Conservation (phyloP, 495 filamentous ascomycete species). For the Podospora tetraspora region DNA sequence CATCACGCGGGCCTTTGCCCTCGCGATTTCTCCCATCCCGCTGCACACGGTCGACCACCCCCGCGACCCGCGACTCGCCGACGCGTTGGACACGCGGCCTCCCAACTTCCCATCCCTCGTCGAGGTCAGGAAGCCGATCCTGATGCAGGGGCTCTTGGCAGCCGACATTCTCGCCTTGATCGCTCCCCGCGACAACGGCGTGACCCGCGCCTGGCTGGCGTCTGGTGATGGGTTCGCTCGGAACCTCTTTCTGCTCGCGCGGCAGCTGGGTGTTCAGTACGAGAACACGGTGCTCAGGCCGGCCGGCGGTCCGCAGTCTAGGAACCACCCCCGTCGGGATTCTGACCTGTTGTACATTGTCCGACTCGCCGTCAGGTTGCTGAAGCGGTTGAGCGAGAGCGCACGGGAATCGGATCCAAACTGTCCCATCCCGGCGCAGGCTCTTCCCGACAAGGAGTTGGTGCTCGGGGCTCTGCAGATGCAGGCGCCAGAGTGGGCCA, state of each 20-base stretch:
- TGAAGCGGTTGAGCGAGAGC: conserved; percentile 67
- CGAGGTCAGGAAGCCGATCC: conserved; percentile 74
- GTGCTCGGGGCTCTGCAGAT: conserved; percentile 64
- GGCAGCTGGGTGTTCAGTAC: conserved; percentile 58
- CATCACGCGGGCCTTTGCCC: conserved; percentile 80
- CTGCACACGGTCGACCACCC: not conserved
- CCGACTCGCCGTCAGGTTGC: conserved; percentile 61
- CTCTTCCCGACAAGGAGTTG: conserved; percentile 64
- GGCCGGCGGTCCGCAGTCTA: conserved; percentile 23
- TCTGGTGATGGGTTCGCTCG: conserved; percentile 81
- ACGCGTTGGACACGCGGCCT: conserved; percentile 37
- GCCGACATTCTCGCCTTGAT: conserved; percentile 82
- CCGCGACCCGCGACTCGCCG: conserved; percentile 34
- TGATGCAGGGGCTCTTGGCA: conserved; percentile 87
- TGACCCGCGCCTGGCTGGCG: conserved; percentile 78
- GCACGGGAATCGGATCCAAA: conserved; percentile 57
- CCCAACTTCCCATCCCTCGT: conserved; percentile 54
- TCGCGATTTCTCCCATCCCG: conserved; percentile 71
- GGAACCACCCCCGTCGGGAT: conserved; percentile 37
- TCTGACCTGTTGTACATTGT: conserved; percentile 55
- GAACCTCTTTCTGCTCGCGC: conserved; percentile 67
- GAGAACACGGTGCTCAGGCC: conserved; percentile 32
- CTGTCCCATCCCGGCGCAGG: conserved; percentile 52
- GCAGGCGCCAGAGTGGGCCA: conserved; percentile 46
- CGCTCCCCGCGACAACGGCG: conserved; percentile 60